phyloP scores from a whole-genome alignment of 2,329 filamentous ascomycete genomes.

The Hypoxylon sp. region DNA sequence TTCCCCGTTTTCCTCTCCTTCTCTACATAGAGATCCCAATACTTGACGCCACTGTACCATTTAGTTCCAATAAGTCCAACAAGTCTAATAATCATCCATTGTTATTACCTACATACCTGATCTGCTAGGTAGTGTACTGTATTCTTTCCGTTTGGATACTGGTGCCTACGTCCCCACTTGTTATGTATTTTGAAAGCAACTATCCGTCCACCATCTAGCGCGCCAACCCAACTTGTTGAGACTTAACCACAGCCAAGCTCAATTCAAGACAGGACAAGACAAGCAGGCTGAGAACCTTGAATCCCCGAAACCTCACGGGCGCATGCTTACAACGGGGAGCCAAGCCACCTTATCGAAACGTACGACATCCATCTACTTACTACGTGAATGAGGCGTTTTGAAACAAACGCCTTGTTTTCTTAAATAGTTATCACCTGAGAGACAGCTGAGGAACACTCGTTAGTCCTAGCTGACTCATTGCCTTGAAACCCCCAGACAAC shows the following conservation, averaged over 20 bases:
- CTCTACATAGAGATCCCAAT: conserved; percentile 1
- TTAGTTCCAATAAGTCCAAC: conserved; percentile 9
- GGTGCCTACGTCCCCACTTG: conserved; percentile 10
- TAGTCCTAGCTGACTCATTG: conserved; percentile 21
- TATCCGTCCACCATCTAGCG: conserved; percentile 19
- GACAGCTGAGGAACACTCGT: conserved; percentile 13
- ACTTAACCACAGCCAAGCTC: conserved; percentile 36
- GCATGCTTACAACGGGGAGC: conserved; percentile 17
- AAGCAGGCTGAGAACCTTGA: conserved; percentile 23
- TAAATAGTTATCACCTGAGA: conserved; percentile 19
- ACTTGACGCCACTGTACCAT: conserved; percentile 25
- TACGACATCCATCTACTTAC: conserved; percentile 34
- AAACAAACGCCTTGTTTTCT: conserved; percentile 16
- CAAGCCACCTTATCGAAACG: conserved; percentile 28
- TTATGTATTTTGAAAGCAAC: conserved; percentile 19
- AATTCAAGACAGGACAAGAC: conserved; percentile 14
- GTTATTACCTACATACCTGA: conserved; percentile 13
- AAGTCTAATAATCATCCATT: neutral
- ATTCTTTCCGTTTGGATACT: conserved; percentile 13
- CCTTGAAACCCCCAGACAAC: conserved; percentile 11
- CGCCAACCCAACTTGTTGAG: conserved; percentile 26
- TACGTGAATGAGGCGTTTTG: conserved; percentile 1
- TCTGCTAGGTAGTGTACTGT: conserved; percentile 7
- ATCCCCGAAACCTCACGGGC: conserved; percentile 24
- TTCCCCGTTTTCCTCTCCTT: conserved; percentile 7